A percentile compares a stretch with the other conserved stretches of the same genome.
Conservation (phyloP, 2,329 filamentous ascomycete species). For the Venturia effusa region DNA sequence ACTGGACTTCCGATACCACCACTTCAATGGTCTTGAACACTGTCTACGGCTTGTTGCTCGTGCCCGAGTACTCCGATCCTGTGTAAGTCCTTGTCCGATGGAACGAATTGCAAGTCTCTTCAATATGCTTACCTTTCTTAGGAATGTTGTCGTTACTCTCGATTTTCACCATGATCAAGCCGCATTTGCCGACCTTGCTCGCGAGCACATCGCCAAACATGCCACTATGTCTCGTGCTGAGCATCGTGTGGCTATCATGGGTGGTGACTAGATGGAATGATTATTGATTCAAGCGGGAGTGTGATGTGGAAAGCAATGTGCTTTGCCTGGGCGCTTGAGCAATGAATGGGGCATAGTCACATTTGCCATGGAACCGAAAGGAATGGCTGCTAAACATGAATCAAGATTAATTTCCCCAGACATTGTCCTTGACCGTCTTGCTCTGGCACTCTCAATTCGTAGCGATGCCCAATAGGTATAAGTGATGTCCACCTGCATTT, state of each 20-base stretch:
- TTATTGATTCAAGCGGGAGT: too few relatives aligned
- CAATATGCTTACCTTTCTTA: background rate
- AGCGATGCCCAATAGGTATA: too few relatives aligned
- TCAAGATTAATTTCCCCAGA: too few relatives aligned
- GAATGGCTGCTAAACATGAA: too few relatives aligned
- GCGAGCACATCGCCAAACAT: slow-evolving; percentile 20
- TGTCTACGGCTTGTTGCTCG: slow-evolving; percentile 24
- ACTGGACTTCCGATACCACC: slow-evolving; percentile 26
- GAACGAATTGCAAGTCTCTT: too few relatives aligned
- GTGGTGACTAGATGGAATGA: background rate
- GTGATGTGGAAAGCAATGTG: too few relatives aligned
- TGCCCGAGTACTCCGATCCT: slow-evolving; percentile 22
- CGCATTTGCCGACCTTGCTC: slow-evolving; percentile 22
- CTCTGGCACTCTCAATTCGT: too few relatives aligned
- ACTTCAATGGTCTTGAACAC: slow-evolving; percentile 24
- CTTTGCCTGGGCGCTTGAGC: too few relatives aligned
- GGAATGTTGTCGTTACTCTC: slow-evolving; percentile 23
- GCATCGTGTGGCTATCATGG: slow-evolving; percentile 10
- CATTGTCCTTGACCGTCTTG: too few relatives aligned
- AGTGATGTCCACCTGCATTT: too few relatives aligned
- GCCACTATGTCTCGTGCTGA: slow-evolving; percentile 20
- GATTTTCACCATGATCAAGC: slow-evolving; percentile 23
- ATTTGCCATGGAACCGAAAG: too few relatives aligned
- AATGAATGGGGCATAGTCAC: too few relatives aligned
- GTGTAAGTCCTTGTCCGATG: slow-evolving; percentile 13